Conservation (phyloP, 1,284 basidiomycete genomes). For the Ceratobasidium sp. region DNA sequence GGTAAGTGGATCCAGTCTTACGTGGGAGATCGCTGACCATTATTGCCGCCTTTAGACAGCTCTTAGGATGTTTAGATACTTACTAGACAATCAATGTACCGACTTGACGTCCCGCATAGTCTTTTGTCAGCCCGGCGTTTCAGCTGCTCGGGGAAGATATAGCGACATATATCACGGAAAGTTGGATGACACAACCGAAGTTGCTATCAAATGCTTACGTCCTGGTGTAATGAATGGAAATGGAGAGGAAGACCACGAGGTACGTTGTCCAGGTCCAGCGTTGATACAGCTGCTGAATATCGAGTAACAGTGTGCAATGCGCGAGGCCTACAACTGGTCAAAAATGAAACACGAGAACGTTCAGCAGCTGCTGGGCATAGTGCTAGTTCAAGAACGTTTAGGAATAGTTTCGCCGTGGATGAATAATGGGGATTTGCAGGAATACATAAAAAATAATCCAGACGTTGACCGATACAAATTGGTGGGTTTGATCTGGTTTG, state of each 20-base stretch:
- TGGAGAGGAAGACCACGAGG: not conserved
- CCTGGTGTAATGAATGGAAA: not conserved
- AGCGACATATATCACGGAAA: conserved; percentile 11
- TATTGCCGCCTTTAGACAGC: not conserved
- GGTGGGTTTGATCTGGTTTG: not conserved
- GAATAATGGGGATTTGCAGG: conserved; percentile 1
- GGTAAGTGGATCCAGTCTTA: not conserved
- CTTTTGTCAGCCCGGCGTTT: not conserved
- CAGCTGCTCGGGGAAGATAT: conserved; percentile 4
- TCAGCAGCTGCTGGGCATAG: conserved; percentile 4
- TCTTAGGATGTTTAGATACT: conserved; percentile 1
- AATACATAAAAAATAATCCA: conserved; percentile 8
- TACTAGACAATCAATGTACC: not conserved
- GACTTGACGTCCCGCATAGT: not conserved
- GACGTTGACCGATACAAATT: not conserved
- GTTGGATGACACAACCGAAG: not conserved
- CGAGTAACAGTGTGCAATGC: conserved; percentile 2
- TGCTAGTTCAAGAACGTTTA: not conserved
- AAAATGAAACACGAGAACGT: conserved; percentile 15
- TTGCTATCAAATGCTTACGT: conserved; percentile 6
- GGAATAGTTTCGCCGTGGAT: conserved; percentile 28
- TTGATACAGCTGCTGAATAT: too few relatives aligned
- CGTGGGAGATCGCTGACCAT: too few relatives aligned
- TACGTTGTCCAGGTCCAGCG: not conserved
- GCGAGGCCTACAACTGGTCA: conserved; percentile 20